Conservation (phyloP, 2,329 filamentous ascomycete species). For the Fusarium xylarioides region DNA sequence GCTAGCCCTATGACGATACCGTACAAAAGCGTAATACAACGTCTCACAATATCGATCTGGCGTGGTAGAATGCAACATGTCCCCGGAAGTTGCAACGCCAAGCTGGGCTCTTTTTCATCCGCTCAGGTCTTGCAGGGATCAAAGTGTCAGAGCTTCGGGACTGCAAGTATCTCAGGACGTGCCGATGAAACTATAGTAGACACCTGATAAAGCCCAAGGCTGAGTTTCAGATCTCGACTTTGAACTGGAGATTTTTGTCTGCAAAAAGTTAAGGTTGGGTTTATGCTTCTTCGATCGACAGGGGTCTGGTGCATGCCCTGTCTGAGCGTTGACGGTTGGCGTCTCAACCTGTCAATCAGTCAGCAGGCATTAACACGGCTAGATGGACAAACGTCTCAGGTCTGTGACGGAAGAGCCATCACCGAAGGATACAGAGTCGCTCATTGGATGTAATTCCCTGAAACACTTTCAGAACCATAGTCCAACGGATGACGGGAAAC, state of each 20-base stretch:
- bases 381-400: conserved; percentile 1
- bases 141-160: conserved; percentile 4
- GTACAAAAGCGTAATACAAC: neutral
- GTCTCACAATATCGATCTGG: neutral
- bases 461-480: neutral
- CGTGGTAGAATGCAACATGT: neutral
- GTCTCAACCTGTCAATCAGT: conserved; percentile 5
- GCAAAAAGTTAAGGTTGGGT: conserved; percentile 5
- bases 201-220: neutral
- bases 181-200: neutral
- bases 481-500: neutral
- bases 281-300: conserved; percentile 23
- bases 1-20: neutral
- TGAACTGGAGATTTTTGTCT: neutral
- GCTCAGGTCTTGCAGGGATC: neutral
- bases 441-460: neutral
- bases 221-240: neutral
- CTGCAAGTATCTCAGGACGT: neutral
- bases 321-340: neutral
- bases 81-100: neutral
- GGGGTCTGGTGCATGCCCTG: conserved; percentile 8
- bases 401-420: conserved; percentile 1
- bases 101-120: conserved; percentile 17
- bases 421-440: neutral
- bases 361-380: conserved; percentile 16